These are phyloP conservation scores for Diaporthe sp. DNA, from an alignment of 2,329 filamentous ascomycete genomes.

Conservation along the genomic window DNA sequence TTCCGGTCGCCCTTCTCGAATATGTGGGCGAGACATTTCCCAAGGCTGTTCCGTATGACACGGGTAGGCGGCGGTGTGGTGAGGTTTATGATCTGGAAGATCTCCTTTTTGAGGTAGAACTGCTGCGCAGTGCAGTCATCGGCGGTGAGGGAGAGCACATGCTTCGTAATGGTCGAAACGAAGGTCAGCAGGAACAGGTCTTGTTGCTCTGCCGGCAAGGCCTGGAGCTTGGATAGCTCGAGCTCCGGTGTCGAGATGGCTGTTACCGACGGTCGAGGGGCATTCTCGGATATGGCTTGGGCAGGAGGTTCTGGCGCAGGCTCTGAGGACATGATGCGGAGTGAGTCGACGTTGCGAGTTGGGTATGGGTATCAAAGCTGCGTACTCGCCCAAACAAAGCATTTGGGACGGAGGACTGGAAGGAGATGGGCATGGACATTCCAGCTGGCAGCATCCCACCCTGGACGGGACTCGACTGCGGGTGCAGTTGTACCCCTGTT, in stretches of 20 bases:
- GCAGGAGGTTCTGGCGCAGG: constrained; percentile 40
- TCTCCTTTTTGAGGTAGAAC: constrained; percentile 91
- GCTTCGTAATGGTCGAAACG: constrained; percentile 83
- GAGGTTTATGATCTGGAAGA: constrained; percentile 92
- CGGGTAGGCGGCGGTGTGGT: constrained; percentile 85
- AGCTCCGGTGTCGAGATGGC: constrained; percentile 77
- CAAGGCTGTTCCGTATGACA: constrained; percentile 90
- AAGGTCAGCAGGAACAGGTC: constrained; percentile 94
- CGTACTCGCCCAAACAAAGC: constrained; percentile 34
- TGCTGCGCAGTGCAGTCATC: constrained; percentile 92
- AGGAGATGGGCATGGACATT: constrained; percentile 30
- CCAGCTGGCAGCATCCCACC: constrained; percentile 42
- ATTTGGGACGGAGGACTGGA: constrained; percentile 11
- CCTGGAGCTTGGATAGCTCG: constrained; percentile 89
- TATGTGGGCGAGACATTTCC: constrained; percentile 85
- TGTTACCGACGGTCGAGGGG: constrained; percentile 46
- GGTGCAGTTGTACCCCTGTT: constrained; percentile 36
- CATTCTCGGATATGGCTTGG: constrained; percentile 50
- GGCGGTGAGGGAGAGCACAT: constrained; percentile 80
- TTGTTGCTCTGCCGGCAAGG: constrained; percentile 93
- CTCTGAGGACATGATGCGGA: constrained; percentile 43
- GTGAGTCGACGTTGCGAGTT: background rate
- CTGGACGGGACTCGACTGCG: constrained; percentile 34
- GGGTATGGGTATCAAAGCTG: constrained; percentile 27
- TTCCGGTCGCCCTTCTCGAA: constrained; percentile 90